Base-by-base conservation (phyloP, 2,329 filamentous ascomycete species). In the Septoria linicola region DNA sequence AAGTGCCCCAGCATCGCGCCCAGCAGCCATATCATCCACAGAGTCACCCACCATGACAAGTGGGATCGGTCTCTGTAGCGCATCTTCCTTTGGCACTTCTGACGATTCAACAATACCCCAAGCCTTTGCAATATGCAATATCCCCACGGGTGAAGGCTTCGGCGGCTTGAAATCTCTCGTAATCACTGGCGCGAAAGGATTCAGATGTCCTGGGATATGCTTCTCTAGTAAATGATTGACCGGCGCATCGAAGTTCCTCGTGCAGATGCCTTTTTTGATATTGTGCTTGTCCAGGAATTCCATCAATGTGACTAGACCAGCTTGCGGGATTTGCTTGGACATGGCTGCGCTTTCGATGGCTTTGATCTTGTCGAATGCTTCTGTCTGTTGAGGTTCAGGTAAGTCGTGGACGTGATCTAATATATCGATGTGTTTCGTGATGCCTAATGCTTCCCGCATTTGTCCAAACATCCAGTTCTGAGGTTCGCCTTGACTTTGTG, bases 401-500 rank as follows among this genome's bases (percentile, higher is more conserved):
- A 97, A 83, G 2, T 77, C 72, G 67, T 90, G 85, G 66, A 96
- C 84, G 73, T 97, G 88, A 55, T 90, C 85, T 35, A 99, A 84
- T 66, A 99, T 97, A 71, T 99, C 93, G 64, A 77, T 75, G 30
- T 75, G 72, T 67, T 85, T 86, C 56, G 81, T 69, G 61, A 97
- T 96, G 42, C 76, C 77, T 13, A 97, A 80, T 6, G 82, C 85
- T 11, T 73, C 67, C 70, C 82, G 85, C 92, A 99, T 97, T 66
- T 95, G 80, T 16, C 73, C 70, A 72, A 97, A 97, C 92, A 97
- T 99, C 79, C 96, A 89, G 62, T 87, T 93, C 72, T 97, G 92
- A 0, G 92, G 92, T 51, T 91, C 75, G 68, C 90, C 95, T 76
- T 62, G n/a, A n/a, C n/a, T 49, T 57, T 60, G 20, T 36, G 13